phyloP scores from a whole-genome alignment of 805 yeast species.

The Phaffomyces opuntiae region DNA sequence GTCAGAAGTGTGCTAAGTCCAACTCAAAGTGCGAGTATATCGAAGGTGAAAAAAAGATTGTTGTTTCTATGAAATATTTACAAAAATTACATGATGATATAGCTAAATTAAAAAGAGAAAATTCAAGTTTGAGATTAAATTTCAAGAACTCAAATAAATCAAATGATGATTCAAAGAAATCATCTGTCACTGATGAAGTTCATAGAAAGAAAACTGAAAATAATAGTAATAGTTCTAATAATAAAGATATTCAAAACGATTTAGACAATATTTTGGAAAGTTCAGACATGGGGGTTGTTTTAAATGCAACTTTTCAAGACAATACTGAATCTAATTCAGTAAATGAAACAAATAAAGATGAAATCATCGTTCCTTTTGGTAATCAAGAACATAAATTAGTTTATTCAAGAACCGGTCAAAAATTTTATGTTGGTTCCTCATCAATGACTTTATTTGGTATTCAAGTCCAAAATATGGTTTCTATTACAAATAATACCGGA shows the following conservation, averaged over 20 bases:
- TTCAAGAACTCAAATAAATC: too few species aligned
- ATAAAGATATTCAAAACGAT: background rate
- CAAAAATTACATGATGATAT: conserved; percentile 63
- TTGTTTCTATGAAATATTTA: conserved; percentile 64
- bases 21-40: conserved; percentile 59
- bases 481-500: conserved; percentile 8
- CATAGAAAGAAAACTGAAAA: too few species aligned
- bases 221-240: too few species aligned
- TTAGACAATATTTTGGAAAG: conserved; percentile 16
- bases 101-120: conserved; percentile 57
- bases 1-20: conserved; percentile 52
- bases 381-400: conserved; percentile 67
- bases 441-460: conserved; percentile 78
- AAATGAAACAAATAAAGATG: conserved; percentile 24
- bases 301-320: conserved; percentile 21
- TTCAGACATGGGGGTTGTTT: conserved; percentile 18
- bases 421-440: conserved; percentile 71
- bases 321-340: conserved; percentile 21
- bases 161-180: too few species aligned
- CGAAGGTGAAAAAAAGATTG: conserved; percentile 66
- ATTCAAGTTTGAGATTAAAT: conserved; percentile 44
- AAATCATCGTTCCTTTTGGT: conserved; percentile 63
- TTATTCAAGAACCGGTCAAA: conserved; percentile 69
- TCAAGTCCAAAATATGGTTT: conserved; percentile 62
- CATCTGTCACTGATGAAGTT: too few species aligned